Percentiles rank a stretch among this genome's conserved stretches.
phyloP scores from a whole-genome alignment of 2,329 filamentous ascomycete genomes.

The Trichoderma aggressivum region DNA sequence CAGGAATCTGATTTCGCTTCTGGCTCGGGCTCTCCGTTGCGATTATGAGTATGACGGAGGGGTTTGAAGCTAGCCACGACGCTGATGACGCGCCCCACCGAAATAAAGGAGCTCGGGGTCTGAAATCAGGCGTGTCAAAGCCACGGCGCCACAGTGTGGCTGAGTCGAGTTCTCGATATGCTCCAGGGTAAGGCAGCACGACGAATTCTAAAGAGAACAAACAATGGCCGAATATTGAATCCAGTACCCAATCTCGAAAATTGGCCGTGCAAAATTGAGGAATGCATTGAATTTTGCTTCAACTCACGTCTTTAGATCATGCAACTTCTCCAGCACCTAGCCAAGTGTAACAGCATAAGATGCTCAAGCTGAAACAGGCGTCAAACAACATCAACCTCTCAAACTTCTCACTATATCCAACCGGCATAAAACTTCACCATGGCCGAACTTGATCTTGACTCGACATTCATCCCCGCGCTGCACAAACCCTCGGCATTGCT shows the following conservation, averaged over 20 bases:
- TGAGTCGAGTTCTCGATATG: neutral
- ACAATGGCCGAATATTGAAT: neutral
- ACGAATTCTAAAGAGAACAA: neutral
- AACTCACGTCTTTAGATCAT: neutral
- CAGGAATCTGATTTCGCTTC: constrained; percentile 14
- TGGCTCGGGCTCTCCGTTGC: constrained; percentile 9
- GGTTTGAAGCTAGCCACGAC: constrained; percentile 32
- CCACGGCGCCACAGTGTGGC: constrained; percentile 10
- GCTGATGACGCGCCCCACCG: constrained; percentile 40
- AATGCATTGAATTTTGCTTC: neutral
- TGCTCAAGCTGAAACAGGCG: neutral
- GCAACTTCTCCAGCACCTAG: no score
- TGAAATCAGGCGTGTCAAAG: neutral
- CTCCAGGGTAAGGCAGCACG: neutral
- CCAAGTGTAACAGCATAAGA: neutral
- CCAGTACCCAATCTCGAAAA: no score
- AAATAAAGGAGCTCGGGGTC: constrained; percentile 13
- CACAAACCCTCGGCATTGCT: constrained; percentile 82
- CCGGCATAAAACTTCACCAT: constrained; percentile 32
- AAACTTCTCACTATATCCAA: neutral
- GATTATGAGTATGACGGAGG: constrained; percentile 25
- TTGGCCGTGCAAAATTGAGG: neutral
- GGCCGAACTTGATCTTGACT: constrained; percentile 55
- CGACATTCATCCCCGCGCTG: constrained; percentile 71
- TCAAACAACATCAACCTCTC: neutral